Conservation (phyloP, 345 rosid genomes). For the Chamaenerion angustifolium region DNA sequence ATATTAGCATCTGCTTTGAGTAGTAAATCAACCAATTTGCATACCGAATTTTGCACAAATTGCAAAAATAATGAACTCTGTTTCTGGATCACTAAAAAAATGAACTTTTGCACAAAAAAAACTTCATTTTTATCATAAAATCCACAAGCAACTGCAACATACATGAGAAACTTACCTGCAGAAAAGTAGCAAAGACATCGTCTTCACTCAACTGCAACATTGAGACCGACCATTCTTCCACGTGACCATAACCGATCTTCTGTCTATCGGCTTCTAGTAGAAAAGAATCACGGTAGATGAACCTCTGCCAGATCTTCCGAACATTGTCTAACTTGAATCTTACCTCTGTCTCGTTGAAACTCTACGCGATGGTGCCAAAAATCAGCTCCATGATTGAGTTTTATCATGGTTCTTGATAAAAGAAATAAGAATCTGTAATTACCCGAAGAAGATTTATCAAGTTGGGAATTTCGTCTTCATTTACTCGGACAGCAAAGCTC, state of each 20-base stretch:
- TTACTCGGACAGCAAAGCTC: constrained; percentile 78
- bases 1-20: too few relatives aligned
- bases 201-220: constrained; percentile 49
- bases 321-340: constrained; percentile 53
- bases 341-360: constrained; percentile 61
- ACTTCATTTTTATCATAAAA: too few relatives aligned
- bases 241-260: constrained; percentile 22
- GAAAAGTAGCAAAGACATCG: constrained; percentile 66
- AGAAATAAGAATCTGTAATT: constrained; percentile 9
- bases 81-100: too few relatives aligned
- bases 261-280: constrained; percentile 90
- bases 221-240: constrained; percentile 60
- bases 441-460: constrained; percentile 78
- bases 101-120: too few relatives aligned
- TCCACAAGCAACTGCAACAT: too few relatives aligned
- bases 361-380: constrained; percentile 23
- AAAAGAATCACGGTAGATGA: constrained; percentile 62
- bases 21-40: too few relatives aligned
- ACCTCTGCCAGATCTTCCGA: constrained; percentile 78
- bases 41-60: too few relatives aligned
- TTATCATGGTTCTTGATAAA: background rate
- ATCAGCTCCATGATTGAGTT: background rate
- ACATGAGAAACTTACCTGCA: constrained; percentile 55
- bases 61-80: too few relatives aligned
- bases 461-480: constrained; percentile 82